phyloP scores from a whole-genome alignment of 345 rosid species.

The Eucalyptus grandis region DNA sequence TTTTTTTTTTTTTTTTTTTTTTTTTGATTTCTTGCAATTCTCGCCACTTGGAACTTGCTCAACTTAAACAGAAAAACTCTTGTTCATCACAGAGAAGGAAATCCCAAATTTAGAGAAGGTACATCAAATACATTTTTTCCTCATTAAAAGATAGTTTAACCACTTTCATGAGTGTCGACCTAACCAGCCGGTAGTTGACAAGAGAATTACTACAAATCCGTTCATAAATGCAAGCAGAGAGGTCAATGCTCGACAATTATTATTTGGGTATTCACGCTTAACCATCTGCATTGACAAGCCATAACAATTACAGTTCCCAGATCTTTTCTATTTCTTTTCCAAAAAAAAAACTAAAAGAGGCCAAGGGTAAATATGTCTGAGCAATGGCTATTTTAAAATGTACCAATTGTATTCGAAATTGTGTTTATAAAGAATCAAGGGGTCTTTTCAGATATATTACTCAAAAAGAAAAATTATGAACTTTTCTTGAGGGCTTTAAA shows the following conservation, averaged over 20 bases:
- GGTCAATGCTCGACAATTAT: background rate
- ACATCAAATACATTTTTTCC: background rate
- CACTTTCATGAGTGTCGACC: background rate
- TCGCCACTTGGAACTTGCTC: background rate
- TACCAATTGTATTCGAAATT: background rate
- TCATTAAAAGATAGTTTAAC: background rate
- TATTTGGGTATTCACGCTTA: background rate
- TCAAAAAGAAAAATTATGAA: background rate
- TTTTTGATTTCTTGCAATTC: background rate
- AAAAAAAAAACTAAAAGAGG: background rate
- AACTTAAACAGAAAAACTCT: background rate
- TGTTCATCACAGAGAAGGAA: background rate
- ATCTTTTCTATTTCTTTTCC: background rate
- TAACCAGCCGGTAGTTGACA: background rate
- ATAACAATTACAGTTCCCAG: background rate
- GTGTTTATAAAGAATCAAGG: background rate
- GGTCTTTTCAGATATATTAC: background rate
- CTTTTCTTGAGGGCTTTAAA: background rate
- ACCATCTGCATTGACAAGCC: background rate
- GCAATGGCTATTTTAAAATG: background rate
- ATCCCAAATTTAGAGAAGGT: background rate
- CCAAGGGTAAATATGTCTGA: background rate
- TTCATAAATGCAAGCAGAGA: background rate
- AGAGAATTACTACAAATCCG: background rate
- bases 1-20: background rate